Conservation (phyloP, 805 yeast species). For the Metschnikowia chrysomelidarum region DNA sequence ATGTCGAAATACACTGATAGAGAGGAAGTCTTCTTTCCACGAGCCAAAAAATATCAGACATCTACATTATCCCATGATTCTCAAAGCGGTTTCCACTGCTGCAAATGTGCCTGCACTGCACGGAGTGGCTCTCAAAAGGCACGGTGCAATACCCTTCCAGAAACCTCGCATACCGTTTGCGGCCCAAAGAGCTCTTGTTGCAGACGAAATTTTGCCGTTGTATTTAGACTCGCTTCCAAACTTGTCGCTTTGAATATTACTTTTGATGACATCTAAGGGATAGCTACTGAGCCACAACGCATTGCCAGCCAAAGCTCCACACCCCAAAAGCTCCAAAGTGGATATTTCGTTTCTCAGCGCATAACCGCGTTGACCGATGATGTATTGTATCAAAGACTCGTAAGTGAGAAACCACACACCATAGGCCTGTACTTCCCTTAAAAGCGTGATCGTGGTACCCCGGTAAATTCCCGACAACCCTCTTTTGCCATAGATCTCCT, state of each 20-base stretch:
- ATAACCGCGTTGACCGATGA: conserved; percentile 32
- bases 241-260: conserved; percentile 51
- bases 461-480: conserved; percentile 57
- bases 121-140: conserved; percentile 59
- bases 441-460: conserved; percentile 52
- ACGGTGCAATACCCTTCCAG: conserved; percentile 63
- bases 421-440: conserved; percentile 68
- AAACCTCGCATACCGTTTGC: conserved; percentile 50
- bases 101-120: conserved; percentile 77
- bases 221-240: conserved; percentile 46
- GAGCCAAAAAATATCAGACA: neutral
- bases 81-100: conserved; percentile 64
- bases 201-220: conserved; percentile 36
- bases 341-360: conserved; percentile 47
- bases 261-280: conserved; percentile 52
- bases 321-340: conserved; percentile 52
- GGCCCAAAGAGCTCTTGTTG: conserved; percentile 38
- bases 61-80: conserved; percentile 49
- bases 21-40: no score
- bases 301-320: conserved; percentile 69
- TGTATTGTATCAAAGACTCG: conserved; percentile 50
- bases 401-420: conserved; percentile 73
- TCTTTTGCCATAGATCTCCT: conserved; percentile 36
- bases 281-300: conserved; percentile 59
- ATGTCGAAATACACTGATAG: no score